Base-by-base conservation (phyloP, 2,329 filamentous ascomycete genomes). In the Colletotrichum simmondsii region DNA sequence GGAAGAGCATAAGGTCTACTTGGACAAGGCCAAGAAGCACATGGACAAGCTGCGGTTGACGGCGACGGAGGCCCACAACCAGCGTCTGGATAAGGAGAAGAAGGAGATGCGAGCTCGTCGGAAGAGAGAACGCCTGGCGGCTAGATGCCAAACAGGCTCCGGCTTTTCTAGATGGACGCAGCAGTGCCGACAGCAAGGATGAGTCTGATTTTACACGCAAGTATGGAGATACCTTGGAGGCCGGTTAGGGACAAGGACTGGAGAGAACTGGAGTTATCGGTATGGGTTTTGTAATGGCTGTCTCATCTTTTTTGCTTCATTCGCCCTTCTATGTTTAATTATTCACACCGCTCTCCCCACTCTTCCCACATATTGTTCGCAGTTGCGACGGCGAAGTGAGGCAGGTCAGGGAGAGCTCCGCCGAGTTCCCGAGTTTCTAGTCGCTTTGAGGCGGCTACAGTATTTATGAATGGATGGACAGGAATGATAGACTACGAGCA, bases 1-100 rank as follows among this genome's bases (percentile, higher is more conserved):
- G 3, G 82, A 85, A 19, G 87, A 89, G 75, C 82, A 86, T 64
- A 78, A 81, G 3, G 81, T 81, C 2, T 90, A 90, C 73, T 76
- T 83, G 68, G 80, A 78, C 64, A 88, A 88, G 74, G 80, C 82
- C 24, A 79, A 81, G 68, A 85, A 83, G 76, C 75, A 79, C 22
- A 76, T 78, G 32, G 61, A 71, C 3, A 61, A 73, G 61, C 59
- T 71, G 46, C 26, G 78, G 77, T 65, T 30, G 28, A 56, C 62
- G 24, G 78, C 79, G 30, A 79, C 83, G 53, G 75, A 79, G 66
- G 75, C 79, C 42, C 79, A 76, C 65, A 77, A 79, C 54, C 76
- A 77, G 54, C 77, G 80, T 52, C 72, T 75, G 22, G 76, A 77
- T 28, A 74, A 76, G 10, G 76, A 79, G 70, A 79, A 78, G 72